Evolutionary conservation across 176 grass and related monocot species (phyloP), one percentile per base, ranked within the genome.

Genomic region (Tuctoria greenei): DNA sequence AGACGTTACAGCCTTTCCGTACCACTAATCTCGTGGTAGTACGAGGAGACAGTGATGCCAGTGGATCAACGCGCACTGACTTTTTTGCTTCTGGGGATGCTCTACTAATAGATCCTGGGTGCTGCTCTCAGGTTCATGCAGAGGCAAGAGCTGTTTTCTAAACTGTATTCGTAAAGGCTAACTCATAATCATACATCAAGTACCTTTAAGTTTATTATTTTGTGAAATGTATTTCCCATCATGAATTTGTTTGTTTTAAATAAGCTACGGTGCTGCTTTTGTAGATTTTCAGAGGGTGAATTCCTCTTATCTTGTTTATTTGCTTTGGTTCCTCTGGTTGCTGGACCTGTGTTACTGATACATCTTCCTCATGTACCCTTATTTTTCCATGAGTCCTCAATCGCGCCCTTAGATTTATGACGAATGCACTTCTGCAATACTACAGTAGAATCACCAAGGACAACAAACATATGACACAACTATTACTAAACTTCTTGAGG

Each of bases 81-180:
- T 71, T 40, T 79, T 66, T 88, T 82, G 61, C 81, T 86, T 83
- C 74, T 74, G 88, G 68, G 7, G 86, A 92, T 67, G 84, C 89
- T 73, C 59, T 98, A 67, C 66, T 98, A 43, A 83, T 98, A 73
- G 94, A 97, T 92, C 95, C 95, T 73, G 95, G 95, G 75, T 98
- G 95, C 66, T 82, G 77, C 58, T 80, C 92, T 44, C 81, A 92
- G 21, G 75, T 92, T 71, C 82, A 98, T 80, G 40, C 16, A 72
- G 80, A 90, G 82, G 95, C 94, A 84, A 83, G 67, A 55, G 15
- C 51, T 71, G 35, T 68, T 63, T 17, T 81, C 50, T 15, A 37
- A 56, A 67, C n/a, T 60, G 7, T 74, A 31, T 56, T 64, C 5
- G 51, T 71, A 24, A 28, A 63, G 18, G 4, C n/a, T 10, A 34